Base-by-base conservation (phyloP, 805 yeast genomes). In the Cyberlindnera mycetangii region DNA sequence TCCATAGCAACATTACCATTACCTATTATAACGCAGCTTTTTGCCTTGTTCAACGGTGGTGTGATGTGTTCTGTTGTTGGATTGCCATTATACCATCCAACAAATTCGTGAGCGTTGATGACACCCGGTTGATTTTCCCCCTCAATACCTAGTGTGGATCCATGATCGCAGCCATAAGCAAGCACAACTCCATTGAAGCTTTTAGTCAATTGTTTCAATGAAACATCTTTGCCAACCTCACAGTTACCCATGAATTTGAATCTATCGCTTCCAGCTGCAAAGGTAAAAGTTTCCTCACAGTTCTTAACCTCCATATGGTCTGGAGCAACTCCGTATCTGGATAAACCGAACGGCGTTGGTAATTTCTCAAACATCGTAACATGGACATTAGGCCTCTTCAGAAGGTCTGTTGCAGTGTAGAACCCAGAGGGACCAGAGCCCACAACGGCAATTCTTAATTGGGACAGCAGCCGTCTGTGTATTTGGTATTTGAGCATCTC, bases 351-450 rank as follows among this genome's bases (percentile, higher is more conserved):
- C 0, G 99, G 99, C 7, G 89, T 82, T 0, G 97, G 96, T 20
- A 82, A 68, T 50, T 79, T 75, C 58, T 93, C 99, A 69, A 81
- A 89, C 64, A 92, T 72, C 48, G 88, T 93, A 4, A 90, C 72
- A 10, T 40, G 34, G 17, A 47, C 41, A 5, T 67, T 64, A 5
- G 64, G 63, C 47, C 72, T 75, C 46, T 78, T 78, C 32, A 89
- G 66, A 14, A 90, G 66, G 37, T 85, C 81, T 50, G 83, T 77
- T 0, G 89, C 89, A 1, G 97, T 85, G 64, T 92, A 93, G 59
- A 93, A 89, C 1, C 96, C 97, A 1, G 97, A 90, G 0, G 99
- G 99, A 0, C 99, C 99, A 0, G 97, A 78, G 1, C 99, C 99
- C 4, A 93, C 79, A 7, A 93, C 76, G 20, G 70, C 71, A 2